Conservation (phyloP, 768 basidiomycete genomes). For the Mycena filopes region DNA sequence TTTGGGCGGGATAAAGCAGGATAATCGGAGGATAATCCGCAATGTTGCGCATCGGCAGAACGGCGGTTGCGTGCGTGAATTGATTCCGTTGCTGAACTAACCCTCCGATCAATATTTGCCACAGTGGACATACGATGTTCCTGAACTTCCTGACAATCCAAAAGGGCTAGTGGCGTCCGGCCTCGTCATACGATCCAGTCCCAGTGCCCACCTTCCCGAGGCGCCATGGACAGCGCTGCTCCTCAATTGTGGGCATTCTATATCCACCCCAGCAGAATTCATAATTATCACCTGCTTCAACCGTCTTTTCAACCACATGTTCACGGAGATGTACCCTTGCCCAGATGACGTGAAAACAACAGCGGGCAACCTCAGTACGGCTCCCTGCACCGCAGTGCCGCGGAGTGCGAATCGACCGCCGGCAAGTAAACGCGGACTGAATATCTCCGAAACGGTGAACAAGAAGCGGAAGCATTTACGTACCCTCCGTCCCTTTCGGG, state of each 20-base stretch:
- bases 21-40: slow-evolving; percentile 10
- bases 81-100: slow-evolving; percentile 14
- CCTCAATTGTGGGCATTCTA: neutral
- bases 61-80: slow-evolving; percentile 24
- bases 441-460: slow-evolving; percentile 26
- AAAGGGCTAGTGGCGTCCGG: slow-evolving; percentile 31
- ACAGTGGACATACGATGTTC: slow-evolving; percentile 12
- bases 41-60: slow-evolving; percentile 13
- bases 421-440: slow-evolving; percentile 11
- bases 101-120: slow-evolving; percentile 22
- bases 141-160: slow-evolving; percentile 25
- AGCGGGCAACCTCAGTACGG: neutral
- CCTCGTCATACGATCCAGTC: slow-evolving; percentile 4
- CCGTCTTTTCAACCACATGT: slow-evolving; percentile 9
- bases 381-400: slow-evolving; percentile 5
- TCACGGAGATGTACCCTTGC: neutral
- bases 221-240: slow-evolving; percentile 14
- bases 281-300: slow-evolving; percentile 15
- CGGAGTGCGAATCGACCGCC: slow-evolving; percentile 24
- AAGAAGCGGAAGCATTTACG: slow-evolving; percentile 19
- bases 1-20: neutral
- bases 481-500: slow-evolving; percentile 27
- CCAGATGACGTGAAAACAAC: neutral
- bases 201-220: slow-evolving; percentile 7
- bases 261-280: neutral